Base-by-base conservation (phyloP, 73 alveolate species). In the Paramecium biaurelia region DNA sequence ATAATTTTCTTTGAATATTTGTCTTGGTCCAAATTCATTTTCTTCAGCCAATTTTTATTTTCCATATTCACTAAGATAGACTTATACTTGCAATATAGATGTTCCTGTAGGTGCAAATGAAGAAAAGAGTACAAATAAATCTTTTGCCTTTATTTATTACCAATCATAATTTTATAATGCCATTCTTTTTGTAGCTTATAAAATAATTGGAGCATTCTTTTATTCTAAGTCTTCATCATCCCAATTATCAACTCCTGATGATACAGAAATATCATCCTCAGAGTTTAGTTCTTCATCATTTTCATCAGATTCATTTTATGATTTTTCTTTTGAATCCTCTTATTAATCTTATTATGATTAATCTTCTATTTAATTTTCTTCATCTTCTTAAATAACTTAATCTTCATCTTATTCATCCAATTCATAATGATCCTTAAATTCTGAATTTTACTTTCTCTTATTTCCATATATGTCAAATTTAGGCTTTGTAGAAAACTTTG, bases 161-260 rank as follows among this genome's bases (percentile, higher is more conserved):
- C 99, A 98, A 92, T 98, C 99, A 88, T 96, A 93, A 92, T 97
- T 98, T 45, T 95, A 95, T 24, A 98, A 92, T 14, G 99, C 99
- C 21, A 98, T 72, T 92, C 99, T 92, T 34, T 93, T 94, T n/a
- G 98, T 96, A 57, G 95, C 96, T 63, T 96, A 89, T 15, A 94
- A 93, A 4, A 95, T 92, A 11, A 88, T 94, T 12, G 98, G 96
- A 72, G 90, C 97, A 38, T 95, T 95, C 59, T 84, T 95, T 47
- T 85, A 85, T 21, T 85, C 93, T 84, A 85, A 89, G 1, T 92
- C 87, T 20, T 74, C 95, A 58, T 92, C 95, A 34, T 89, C 97
- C 92, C 92, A 68, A 32, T 82, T n/a, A 85, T 92, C 95, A 2
- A 32, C 79, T 47, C 92, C 95, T 35, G 76, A 49, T 85, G 92